These are phyloP conservation scores for Globisporangium echinulatum DNA, from an alignment of 352 stramenopile genomes.

Conservation along the genomic window DNA sequence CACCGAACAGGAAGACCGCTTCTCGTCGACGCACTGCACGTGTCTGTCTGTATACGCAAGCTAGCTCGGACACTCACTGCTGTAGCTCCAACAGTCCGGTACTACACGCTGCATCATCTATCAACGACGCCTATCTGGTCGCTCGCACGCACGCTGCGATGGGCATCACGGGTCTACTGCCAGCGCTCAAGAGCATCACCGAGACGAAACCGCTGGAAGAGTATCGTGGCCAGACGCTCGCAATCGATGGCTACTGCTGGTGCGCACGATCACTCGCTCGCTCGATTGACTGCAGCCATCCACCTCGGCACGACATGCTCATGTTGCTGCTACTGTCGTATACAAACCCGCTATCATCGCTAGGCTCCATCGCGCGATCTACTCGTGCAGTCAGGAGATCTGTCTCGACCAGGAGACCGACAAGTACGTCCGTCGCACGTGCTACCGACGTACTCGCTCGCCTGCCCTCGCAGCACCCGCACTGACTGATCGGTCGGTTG, in stretches of 20 bases:
- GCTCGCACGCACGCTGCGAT: conserved; percentile 12
- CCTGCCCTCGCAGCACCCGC: conserved; percentile 11
- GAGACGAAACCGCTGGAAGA: conserved; percentile 41
- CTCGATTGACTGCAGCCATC: neutral
- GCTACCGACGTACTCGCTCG: conserved; percentile 43
- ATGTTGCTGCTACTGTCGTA: neutral
- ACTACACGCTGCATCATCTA: too few species aligned
- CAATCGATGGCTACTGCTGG: conserved; percentile 83
- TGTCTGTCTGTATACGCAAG: too few species aligned
- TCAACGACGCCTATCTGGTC: too few species aligned
- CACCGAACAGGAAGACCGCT: too few species aligned
- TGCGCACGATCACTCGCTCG: conserved; percentile 12
- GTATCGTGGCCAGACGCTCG: conserved; percentile 60
- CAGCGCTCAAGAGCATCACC: conserved; percentile 75
- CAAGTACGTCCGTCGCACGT: conserved; percentile 30
- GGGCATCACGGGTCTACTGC: conserved; percentile 53
- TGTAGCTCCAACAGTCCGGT: too few species aligned
- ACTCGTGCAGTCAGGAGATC: conserved; percentile 66
- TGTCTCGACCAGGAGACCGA: conserved; percentile 61
- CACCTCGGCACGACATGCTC: neutral
- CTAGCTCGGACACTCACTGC: too few species aligned
- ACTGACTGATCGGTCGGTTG: too few species aligned
- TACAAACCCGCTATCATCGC: neutral
- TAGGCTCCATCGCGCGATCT: conserved; percentile 79
- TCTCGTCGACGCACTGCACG: too few species aligned